These are phyloP conservation scores for Ustilago cynodontis DNA, from an alignment of 1,284 basidiomycete genomes.

Conservation along the genomic window DNA sequence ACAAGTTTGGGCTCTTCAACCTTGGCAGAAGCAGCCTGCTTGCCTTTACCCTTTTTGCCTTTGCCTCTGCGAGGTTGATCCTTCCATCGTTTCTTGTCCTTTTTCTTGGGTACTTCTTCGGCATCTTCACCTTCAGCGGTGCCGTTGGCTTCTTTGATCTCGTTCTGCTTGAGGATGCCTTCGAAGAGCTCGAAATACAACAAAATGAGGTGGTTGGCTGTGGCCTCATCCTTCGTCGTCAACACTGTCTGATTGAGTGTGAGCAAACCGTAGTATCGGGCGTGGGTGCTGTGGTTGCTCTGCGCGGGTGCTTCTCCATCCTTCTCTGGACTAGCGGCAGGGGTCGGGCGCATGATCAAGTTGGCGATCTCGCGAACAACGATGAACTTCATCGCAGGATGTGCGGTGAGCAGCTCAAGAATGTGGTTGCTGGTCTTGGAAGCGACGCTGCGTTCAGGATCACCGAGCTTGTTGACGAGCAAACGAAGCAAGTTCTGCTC, in stretches of 20 bases:
- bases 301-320: conserved; percentile 25
- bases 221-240: conserved; percentile 76
- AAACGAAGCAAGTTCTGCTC: conserved; percentile 94
- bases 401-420: conserved; percentile 87
- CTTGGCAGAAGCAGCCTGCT: conserved; percentile 24
- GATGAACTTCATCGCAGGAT: conserved; percentile 93
- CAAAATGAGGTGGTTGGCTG: conserved; percentile 86
- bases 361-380: conserved; percentile 88
- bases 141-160: conserved; percentile 58
- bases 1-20: conserved; percentile 64
- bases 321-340: conserved; percentile 47
- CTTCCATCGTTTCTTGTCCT: conserved; percentile 71
- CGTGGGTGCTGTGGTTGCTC: conserved; percentile 74
- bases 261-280: conserved; percentile 89
- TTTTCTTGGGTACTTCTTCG: conserved; percentile 41
- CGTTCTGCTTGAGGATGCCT: conserved; percentile 73
- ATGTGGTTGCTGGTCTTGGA: conserved; percentile 90
- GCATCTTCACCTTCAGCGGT: conserved; percentile 53
- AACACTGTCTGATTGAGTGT: conserved; percentile 95
- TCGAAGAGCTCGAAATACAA: conserved; percentile 96
- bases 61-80: conserved; percentile 64
- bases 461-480: conserved; percentile 86
- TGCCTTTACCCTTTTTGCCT: conserved; percentile 19
- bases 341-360: conserved; percentile 77
- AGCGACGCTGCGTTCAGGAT: conserved; percentile 87